Percentiles rank a stretch among this genome's conserved stretches.
Evolutionary conservation across 176 grass and related monocot species (phyloP).

Genomic region (Cenchrus americanus): DNA sequence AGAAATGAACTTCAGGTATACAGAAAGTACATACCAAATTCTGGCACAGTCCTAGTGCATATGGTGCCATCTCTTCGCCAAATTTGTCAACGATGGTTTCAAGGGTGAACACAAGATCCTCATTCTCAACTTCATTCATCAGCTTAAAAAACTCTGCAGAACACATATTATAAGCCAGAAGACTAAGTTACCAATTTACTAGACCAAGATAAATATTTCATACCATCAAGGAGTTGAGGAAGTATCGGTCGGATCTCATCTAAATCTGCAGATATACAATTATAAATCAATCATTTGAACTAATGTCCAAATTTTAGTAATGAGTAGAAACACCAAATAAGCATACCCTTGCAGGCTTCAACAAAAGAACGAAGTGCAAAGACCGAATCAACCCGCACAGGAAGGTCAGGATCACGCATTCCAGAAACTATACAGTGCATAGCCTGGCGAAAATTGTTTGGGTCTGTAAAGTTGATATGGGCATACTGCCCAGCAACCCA

Average conservation of each 20-base stretch:
- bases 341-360: constrained; percentile 86
- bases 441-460: constrained; percentile 63
- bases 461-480: constrained; percentile 76
- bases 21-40: constrained; percentile 63
- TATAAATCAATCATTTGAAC: constrained; percentile 4
- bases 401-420: constrained; percentile 79
- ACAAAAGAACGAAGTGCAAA: constrained; percentile 91
- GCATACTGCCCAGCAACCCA: constrained; percentile 99
- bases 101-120: constrained; percentile 89
- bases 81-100: constrained; percentile 96
- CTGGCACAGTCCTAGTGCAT: constrained; percentile 88
- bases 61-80: constrained; percentile 97
- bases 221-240: constrained; percentile 94
- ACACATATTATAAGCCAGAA: constrained; percentile 12
- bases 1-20: not conserved
- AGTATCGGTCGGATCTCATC: constrained; percentile 81
- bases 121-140: constrained; percentile 94
- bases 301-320: not conserved
- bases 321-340: not conserved
- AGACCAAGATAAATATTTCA: constrained; percentile 10
- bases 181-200: constrained; percentile 17
- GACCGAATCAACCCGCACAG: constrained; percentile 93
- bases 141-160: constrained; percentile 86
- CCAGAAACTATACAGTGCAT: constrained; percentile 75
- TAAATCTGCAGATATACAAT: constrained; percentile 64